These are phyloP conservation scores for Candida glucosophila DNA, from an alignment of 1,139 yeast species.

Conservation along the genomic window DNA sequence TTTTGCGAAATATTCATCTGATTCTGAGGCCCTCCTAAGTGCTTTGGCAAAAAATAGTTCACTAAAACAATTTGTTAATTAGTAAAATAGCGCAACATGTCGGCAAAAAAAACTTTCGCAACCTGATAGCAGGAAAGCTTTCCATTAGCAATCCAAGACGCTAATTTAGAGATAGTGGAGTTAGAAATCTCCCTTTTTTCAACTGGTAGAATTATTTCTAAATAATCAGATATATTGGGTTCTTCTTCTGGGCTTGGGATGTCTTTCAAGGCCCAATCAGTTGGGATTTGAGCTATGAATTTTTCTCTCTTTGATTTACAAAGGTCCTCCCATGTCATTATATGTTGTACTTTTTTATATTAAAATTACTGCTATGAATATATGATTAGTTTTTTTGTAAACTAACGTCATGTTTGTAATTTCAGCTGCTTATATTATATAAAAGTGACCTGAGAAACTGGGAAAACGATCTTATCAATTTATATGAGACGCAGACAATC, in stretches of 20 bases:
- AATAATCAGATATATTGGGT: slow-evolving; percentile 5
- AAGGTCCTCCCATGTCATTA: slow-evolving; percentile 12
- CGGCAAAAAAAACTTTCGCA: slow-evolving; percentile 6
- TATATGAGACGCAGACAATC: no score
- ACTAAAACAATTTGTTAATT: slow-evolving; percentile 26
- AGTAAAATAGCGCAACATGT: slow-evolving; percentile 40
- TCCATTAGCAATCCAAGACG: slow-evolving; percentile 5
- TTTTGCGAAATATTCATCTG: slow-evolving; percentile 13
- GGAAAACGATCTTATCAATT: no score
- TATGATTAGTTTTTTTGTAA: no score
- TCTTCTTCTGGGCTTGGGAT: slow-evolving; percentile 6
- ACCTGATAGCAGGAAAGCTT: slow-evolving; percentile 6
- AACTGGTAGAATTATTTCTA: slow-evolving; percentile 3
- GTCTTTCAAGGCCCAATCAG: slow-evolving; percentile 12
- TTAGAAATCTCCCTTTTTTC: slow-evolving; percentile 1
- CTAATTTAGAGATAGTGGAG: background rate
- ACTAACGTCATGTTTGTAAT: no score
- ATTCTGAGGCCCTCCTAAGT: slow-evolving; percentile 19
- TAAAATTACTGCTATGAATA: no score
- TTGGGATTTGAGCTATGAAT: slow-evolving; percentile 12
- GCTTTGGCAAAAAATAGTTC: slow-evolving; percentile 26
- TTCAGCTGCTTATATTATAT: no score
- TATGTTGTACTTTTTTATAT: no score
- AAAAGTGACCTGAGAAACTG: no score
- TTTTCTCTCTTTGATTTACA: slow-evolving; percentile 9